Percentiles rank a stretch among this genome's conserved stretches.
Conservation (phyloP, 2,329 filamentous ascomycete species). For the Ceratocystis huliohia region DNA sequence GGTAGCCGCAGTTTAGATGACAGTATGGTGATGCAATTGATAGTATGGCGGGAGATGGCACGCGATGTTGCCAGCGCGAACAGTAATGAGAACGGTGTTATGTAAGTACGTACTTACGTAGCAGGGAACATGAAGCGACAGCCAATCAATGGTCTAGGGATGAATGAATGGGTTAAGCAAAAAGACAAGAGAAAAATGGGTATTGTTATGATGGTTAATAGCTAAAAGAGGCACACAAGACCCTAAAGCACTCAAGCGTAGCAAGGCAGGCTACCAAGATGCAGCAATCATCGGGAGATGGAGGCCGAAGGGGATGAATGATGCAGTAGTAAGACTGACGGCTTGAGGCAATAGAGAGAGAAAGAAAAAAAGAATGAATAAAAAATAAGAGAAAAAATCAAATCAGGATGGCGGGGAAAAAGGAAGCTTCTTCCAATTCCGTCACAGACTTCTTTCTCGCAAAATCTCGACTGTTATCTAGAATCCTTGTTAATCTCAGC, state of each 20-base stretch:
- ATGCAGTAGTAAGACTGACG: background rate
- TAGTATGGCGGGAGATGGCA: background rate
- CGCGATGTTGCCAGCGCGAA: background rate
- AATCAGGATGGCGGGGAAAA: conserved; percentile 6
- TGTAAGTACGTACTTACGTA: background rate
- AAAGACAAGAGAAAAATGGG: background rate
- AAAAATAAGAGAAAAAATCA: conserved; percentile 1
- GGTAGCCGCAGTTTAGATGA: background rate
- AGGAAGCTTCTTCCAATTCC: conserved; percentile 5
- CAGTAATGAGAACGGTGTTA: background rate
- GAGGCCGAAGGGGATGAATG: background rate
- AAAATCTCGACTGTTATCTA: background rate
- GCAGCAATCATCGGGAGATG: background rate
- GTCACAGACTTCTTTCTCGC: background rate
- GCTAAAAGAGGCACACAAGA: background rate
- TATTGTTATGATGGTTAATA: background rate
- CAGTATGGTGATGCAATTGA: background rate
- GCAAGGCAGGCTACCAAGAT: background rate
- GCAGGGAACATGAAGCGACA: background rate
- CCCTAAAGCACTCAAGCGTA: background rate
- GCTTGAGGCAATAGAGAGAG: background rate
- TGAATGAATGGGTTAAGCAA: background rate
- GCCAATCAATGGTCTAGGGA: background rate
- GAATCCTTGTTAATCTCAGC: conserved; percentile 6
- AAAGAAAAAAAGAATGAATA: background rate